Evolutionary conservation across 2,329 filamentous ascomycete species (phyloP), one percentile per base, ranked within the genome.

Genomic region (Aspergillus niger): DNA sequence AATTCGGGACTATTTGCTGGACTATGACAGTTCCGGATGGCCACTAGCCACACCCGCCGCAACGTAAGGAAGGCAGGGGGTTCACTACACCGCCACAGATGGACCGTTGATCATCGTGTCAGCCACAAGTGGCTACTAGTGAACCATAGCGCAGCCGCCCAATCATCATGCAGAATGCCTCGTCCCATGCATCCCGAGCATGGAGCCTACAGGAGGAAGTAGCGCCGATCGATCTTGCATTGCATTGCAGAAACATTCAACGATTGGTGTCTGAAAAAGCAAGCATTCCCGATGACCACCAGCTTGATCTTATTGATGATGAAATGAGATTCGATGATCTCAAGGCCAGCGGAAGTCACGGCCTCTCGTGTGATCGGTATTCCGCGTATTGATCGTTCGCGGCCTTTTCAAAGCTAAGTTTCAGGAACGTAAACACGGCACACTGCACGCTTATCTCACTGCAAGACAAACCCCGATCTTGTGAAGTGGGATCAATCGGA

Each of bases 121-220:
- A 61, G 63, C 63, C 62, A 65, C 59, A 41, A 56, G 63, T 65
- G 63, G 62, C 63, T 65, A 24, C 63, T 65, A 24, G 38, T 59
- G 22, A 30, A 11, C 15, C 38, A 36, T 36, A 26, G 38, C 28
- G 44, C 43, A 20, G 8, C 13, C 7, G 30, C 13, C 55, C 58
- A 58, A 60, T 57, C 30, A 49, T n/a, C 24, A 24, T 47, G 22
- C 30, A 44, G 51, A 1, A 38, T 8, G 30, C 13, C 26, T 13
- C 13, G 17, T 38, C 47, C 32, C 51, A 26, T 39, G 39, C 53
- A 47, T 55, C 17, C 50, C 30, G 28, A 32, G 20, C 22, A 24
- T 55, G 43, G 41, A 55, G 49, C 49, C 38, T 57, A 54, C 41
- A 44, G 41, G 10, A 54, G 39, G 15, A 36, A 24, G 48, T 61